Evolutionary conservation across 1,139 yeast genomes (phyloP).

Genomic region (Yamadazyma atmosphaerica): DNA sequence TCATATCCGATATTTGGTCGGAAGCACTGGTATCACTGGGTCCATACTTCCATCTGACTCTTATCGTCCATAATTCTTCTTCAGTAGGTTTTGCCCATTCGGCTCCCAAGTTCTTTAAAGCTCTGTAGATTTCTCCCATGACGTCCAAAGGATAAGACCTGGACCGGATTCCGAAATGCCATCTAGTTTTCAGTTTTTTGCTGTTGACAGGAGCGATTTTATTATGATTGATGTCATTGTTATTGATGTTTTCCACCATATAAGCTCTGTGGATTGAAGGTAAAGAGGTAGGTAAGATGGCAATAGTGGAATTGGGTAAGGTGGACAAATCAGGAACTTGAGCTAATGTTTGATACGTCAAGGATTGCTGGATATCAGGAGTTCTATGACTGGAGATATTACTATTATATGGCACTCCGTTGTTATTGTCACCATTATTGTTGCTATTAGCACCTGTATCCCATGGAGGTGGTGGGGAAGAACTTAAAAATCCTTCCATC

Average conservation of each 20-base stretch:
- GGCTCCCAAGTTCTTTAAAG: slow-evolving; percentile 89
- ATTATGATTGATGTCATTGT: slow-evolving; percentile 28
- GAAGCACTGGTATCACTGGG: slow-evolving; percentile 32
- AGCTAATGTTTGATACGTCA: slow-evolving; percentile 51
- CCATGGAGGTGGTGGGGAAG: slow-evolving; percentile 47
- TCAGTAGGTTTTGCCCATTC: slow-evolving; percentile 96
- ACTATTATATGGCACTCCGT: slow-evolving; percentile 11
- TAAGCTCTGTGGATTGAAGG: slow-evolving; percentile 94
- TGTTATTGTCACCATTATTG: slow-evolving; percentile 13
- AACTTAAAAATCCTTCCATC: slow-evolving; percentile 52
- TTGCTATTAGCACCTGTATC: slow-evolving; percentile 9
- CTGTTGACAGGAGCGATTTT: slow-evolving; percentile 73
- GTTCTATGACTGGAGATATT: slow-evolving; percentile 23
- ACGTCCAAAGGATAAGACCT: slow-evolving; percentile 96
- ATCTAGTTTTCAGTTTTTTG: slow-evolving; percentile 88
- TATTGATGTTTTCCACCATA: slow-evolving; percentile 63
- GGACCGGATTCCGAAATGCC: slow-evolving; percentile 98
- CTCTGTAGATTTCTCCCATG: slow-evolving; percentile 97
- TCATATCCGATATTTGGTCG: slow-evolving; percentile 38
- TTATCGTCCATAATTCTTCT: slow-evolving; percentile 93
- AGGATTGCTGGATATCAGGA: slow-evolving; percentile 49
- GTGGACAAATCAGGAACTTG: slow-evolving; percentile 53
- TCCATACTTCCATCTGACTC: slow-evolving; percentile 91
- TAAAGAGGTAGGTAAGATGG: slow-evolving; percentile 88
- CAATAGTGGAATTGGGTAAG: slow-evolving; percentile 68